Evolutionary conservation across 495 filamentous ascomycete species (phyloP), one percentile per base, ranked within the genome.

Genomic region (Daldinia decipiens): DNA sequence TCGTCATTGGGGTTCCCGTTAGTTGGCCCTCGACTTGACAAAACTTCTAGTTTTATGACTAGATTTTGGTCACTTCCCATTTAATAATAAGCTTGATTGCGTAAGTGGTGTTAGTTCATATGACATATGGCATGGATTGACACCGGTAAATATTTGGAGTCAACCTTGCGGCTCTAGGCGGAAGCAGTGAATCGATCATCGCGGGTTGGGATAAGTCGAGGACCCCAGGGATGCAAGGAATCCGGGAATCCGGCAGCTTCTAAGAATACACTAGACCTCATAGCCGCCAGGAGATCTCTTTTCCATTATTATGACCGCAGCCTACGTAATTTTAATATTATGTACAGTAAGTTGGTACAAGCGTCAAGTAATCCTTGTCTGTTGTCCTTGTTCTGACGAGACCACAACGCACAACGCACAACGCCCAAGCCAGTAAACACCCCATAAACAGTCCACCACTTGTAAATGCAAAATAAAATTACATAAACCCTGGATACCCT

Each of bases 1-100:
- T 68, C 70, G 66, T 73, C 70, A 73, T 73, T 27, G 58, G 56
- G 21, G 56, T 60, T 39, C 65, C 53, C 56, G 62, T 69, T 40
- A 57, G 19, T 57, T 59, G 56, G 62, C 17, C 32, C 36, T 6
- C 52, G 32, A 59, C 61, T 62, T 19, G 52, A 40, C 21, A 29
- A 34, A 12, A 13, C 13, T 40, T 62, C 51, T 45, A 24, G 34
- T 45, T 65, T 15, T 9, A 55, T 36, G 32, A 11, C 21, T 55
- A 55, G 51, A 73, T 66, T 65, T 68, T 54, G 62, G 60, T 62
- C 62, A 51, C 26, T 55, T 61, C 57, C 34, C 57, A 62, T 66
- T 62, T 40, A 34, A 34, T n/a, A n/a, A 57, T 59, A 31, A 40
- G 40, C 24, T 34, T 32, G 21, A 40, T 73, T 73, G 70, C 70